Conservation (phyloP, 495 filamentous ascomycete species). For the Aspergillus coremiiformis region DNA sequence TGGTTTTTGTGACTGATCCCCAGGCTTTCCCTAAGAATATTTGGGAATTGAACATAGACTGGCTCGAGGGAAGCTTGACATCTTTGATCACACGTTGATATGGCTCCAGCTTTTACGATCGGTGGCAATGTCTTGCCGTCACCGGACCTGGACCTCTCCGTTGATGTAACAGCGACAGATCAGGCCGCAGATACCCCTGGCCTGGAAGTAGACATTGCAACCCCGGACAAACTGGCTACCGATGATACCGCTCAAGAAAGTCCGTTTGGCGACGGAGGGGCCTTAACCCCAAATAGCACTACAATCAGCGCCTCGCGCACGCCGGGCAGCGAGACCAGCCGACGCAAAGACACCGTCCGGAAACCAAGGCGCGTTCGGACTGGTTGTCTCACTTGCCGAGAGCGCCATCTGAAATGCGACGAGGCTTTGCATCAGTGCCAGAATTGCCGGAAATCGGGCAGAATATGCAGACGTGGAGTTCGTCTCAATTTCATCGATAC, state of each 20-base stretch:
- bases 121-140: slow-evolving; percentile 2
- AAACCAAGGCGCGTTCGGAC: slow-evolving; percentile 68
- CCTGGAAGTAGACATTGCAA: background rate
- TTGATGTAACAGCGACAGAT: background rate
- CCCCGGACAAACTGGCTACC: background rate
- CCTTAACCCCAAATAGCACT: slow-evolving; percentile 16
- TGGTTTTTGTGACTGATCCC: slow-evolving; percentile 7
- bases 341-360: slow-evolving; percentile 24
- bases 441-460: slow-evolving; percentile 84
- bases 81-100: background rate
- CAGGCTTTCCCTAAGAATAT: background rate
- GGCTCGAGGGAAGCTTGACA: background rate
- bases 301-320: slow-evolving; percentile 7
- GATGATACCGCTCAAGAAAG: background rate
- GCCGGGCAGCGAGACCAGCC: slow-evolving; percentile 11
- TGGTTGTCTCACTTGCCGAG: slow-evolving; percentile 70
- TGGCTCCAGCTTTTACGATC: slow-evolving; percentile 7
- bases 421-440: slow-evolving; percentile 71
- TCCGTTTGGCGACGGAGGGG: slow-evolving; percentile 5
- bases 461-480: slow-evolving; percentile 78
- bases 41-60: background rate
- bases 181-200: background rate
- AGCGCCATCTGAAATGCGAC: slow-evolving; percentile 75
- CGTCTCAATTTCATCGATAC: slow-evolving; percentile 91
- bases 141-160: background rate